phyloP scores from a whole-genome alignment of 177 flowering plant genomes.

The Vitis hybrid region DNA sequence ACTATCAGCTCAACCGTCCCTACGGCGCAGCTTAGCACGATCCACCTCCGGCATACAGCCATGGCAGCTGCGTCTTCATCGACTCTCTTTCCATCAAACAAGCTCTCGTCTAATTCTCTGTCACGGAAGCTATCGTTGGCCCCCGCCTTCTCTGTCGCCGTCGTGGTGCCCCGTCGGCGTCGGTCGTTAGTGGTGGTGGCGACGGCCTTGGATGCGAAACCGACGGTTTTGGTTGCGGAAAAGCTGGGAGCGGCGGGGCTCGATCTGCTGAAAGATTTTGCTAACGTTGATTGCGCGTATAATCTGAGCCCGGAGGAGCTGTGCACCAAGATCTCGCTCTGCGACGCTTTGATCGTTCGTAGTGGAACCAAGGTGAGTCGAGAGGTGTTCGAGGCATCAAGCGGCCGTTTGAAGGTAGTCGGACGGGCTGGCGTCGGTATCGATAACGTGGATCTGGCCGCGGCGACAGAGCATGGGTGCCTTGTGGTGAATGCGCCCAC shows the following conservation, averaged over 20 bases:
- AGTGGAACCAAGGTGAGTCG: conserved; percentile 79
- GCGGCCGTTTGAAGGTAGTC: conserved; percentile 73
- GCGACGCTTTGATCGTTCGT: conserved; percentile 79
- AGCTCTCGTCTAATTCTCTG: conserved; percentile 13
- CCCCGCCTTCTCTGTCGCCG: conserved; percentile 20
- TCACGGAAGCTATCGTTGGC: conserved; percentile 28
- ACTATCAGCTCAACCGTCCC: neutral
- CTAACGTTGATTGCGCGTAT: conserved; percentile 80
- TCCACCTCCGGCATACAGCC: conserved; percentile 11
- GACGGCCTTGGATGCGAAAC: conserved; percentile 46
- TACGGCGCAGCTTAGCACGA: neutral
- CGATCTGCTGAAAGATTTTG: conserved; percentile 54
- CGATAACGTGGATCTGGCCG: conserved; percentile 87
- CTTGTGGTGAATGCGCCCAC: conserved; percentile 89
- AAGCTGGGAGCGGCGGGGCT: conserved; percentile 76
- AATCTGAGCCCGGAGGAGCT: conserved; percentile 74
- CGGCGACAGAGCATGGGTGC: conserved; percentile 88
- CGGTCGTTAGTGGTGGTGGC: conserved; percentile 21
- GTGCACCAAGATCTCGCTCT: conserved; percentile 78
- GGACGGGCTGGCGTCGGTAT: conserved; percentile 90
- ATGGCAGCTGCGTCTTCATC: conserved; percentile 18
- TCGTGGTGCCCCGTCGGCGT: conserved; percentile 13
- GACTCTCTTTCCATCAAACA: conserved; percentile 1
- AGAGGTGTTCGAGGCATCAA: conserved; percentile 72
- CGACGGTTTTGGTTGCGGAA: conserved; percentile 78